These are phyloP conservation scores for Emydomyces testavorans DNA, from an alignment of 2,329 filamentous ascomycete species.

Conservation along the genomic window DNA sequence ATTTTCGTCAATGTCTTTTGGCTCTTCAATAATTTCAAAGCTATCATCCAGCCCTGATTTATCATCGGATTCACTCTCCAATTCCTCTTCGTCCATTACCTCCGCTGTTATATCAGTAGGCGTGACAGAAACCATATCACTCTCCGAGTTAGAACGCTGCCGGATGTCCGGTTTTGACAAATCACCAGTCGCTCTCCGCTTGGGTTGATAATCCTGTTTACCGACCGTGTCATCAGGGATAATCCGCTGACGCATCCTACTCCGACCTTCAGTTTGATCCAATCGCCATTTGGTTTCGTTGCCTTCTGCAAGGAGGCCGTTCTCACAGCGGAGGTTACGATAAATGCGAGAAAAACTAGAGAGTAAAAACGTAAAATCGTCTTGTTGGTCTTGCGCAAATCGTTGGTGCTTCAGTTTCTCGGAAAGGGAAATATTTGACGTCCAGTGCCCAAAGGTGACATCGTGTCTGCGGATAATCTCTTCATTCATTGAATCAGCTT, in stretches of 20 bases:
- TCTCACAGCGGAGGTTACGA: slow-evolving; percentile 63
- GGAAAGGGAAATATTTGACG: slow-evolving; percentile 85
- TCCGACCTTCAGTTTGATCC: slow-evolving; percentile 88
- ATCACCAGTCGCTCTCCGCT: slow-evolving; percentile 49
- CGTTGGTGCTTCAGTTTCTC: slow-evolving; percentile 88
- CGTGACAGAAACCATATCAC: slow-evolving; percentile 34
- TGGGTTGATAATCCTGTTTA: slow-evolving; percentile 70
- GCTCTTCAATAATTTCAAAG: slow-evolving; percentile 91
- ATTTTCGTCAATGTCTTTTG: slow-evolving; percentile 68
- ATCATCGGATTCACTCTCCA: slow-evolving; percentile 28
- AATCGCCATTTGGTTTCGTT: slow-evolving; percentile 70
- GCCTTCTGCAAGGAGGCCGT: slow-evolving; percentile 63
- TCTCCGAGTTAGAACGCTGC: slow-evolving; percentile 28
- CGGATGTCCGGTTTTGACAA: slow-evolving; percentile 35
- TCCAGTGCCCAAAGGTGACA: slow-evolving; percentile 77
- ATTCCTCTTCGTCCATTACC: slow-evolving; percentile 23
- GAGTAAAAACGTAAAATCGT: slow-evolving; percentile 67
- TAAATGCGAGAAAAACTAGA: slow-evolving; percentile 69
- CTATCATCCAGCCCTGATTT: slow-evolving; percentile 60
- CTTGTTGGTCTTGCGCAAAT: slow-evolving; percentile 81
- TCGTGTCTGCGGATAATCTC: slow-evolving; percentile 71
- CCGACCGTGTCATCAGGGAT: slow-evolving; percentile 62
- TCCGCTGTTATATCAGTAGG: slow-evolving; percentile 27
- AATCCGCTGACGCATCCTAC: slow-evolving; percentile 82
- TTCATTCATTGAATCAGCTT: slow-evolving; percentile 56